phyloP scores from a whole-genome alignment of 306 rosid species.

The Glycine soja region DNA sequence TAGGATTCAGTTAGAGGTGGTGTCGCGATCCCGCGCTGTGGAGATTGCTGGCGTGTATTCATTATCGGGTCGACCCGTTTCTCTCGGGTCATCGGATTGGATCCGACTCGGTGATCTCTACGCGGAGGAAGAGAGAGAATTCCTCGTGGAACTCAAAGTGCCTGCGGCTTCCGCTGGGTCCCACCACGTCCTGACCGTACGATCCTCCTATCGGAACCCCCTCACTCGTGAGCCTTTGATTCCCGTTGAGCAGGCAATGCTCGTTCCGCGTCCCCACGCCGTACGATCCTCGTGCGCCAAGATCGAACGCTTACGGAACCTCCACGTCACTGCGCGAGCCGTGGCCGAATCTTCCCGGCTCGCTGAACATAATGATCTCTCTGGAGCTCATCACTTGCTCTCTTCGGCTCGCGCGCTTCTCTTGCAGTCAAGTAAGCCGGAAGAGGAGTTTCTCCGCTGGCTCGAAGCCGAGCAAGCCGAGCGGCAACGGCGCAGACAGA shows the following conservation, averaged over 20 bases:
- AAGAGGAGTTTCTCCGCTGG: conserved; percentile 62
- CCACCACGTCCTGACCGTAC: conserved; percentile 72
- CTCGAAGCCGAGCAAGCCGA: conserved; percentile 77
- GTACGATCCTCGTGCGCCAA: conserved; percentile 61
- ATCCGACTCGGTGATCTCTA: conserved; percentile 63
- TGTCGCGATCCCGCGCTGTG: conserved; percentile 60
- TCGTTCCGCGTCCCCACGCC: conserved; percentile 71
- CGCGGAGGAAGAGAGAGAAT: conserved; percentile 79
- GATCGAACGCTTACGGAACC: conserved; percentile 67
- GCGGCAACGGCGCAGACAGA: conserved; percentile 61
- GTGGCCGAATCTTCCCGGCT: conserved; percentile 81
- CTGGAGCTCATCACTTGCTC: conserved; percentile 71
- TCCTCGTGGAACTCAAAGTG: conserved; percentile 75
- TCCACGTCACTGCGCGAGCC: conserved; percentile 80
- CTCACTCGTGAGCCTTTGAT: conserved; percentile 56
- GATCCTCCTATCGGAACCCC: conserved; percentile 66
- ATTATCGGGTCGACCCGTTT: conserved; percentile 57
- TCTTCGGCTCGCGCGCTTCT: conserved; percentile 83
- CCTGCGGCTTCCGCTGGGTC: conserved; percentile 65
- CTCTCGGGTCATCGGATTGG: conserved; percentile 53
- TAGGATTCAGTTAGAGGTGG: conserved; percentile 64
- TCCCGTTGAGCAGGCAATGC: conserved; percentile 65
- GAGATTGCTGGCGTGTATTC: conserved; percentile 82
- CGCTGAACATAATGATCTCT: conserved; percentile 58
- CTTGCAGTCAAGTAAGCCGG: conserved; percentile 61